Evolutionary conservation across 2,329 filamentous ascomycete genomes (phyloP).

Genomic region (Ceratocystis huliohia): DNA sequence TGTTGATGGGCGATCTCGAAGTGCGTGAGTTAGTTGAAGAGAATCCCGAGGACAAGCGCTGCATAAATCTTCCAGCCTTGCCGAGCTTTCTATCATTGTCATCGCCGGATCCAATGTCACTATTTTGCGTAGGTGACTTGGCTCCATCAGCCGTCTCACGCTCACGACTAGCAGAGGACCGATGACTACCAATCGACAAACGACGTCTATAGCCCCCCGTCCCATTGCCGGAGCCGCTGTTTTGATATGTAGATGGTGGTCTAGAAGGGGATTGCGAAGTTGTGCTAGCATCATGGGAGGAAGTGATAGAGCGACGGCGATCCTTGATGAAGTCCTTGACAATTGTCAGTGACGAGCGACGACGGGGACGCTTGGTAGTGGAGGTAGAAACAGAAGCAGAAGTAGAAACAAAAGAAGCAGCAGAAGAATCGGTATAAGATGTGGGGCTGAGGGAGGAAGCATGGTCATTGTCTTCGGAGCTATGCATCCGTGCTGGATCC

Average conservation of each 20-base stretch:
- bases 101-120: conserved; percentile 31
- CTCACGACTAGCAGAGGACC: conserved; percentile 40
- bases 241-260: conserved; percentile 36
- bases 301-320: conserved; percentile 39
- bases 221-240: conserved; percentile 21
- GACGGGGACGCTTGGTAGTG: conserved; percentile 21
- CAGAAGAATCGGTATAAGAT: not conserved
- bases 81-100: conserved; percentile 40
- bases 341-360: conserved; percentile 47
- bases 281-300: conserved; percentile 30
- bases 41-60: conserved; percentile 44
- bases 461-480: not conserved
- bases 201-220: conserved; percentile 42
- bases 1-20: conserved; percentile 35
- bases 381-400: conserved; percentile 8
- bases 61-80: conserved; percentile 46
- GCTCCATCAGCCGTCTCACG: conserved; percentile 32
- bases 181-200: conserved; percentile 52
- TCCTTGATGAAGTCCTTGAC: conserved; percentile 52
- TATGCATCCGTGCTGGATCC: conserved; percentile 7
- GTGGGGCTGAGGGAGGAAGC: not conserved
- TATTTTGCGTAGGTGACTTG: conserved; percentile 8
- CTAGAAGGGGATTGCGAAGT: conserved; percentile 36
- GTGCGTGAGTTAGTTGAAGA: conserved; percentile 24
- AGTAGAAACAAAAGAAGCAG: conserved; percentile 9